Evolutionary conservation across 257 asterid genomes (phyloP).

Genomic region (Plectranthus barbatus): DNA sequence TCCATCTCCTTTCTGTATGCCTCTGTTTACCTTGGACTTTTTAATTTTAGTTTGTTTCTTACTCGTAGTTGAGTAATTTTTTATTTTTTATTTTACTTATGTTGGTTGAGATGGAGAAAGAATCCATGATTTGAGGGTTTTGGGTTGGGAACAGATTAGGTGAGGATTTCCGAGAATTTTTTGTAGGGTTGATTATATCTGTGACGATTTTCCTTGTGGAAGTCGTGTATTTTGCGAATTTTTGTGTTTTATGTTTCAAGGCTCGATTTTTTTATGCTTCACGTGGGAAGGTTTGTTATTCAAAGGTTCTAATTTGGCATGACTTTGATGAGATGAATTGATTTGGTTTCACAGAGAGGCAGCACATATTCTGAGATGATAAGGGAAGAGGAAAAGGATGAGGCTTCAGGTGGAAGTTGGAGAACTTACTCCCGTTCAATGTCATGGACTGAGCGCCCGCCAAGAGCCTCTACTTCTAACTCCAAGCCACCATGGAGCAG

Average conservation of each 20-base stretch:
- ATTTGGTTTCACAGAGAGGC: conserved; percentile 25
- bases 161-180: neutral
- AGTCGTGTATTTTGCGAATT: neutral
- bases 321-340: conserved; percentile 23
- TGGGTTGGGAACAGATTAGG: no score
- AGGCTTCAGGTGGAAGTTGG: conserved; percentile 28
- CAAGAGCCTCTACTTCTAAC: conserved; percentile 25
- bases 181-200: conserved; percentile 2
- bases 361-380: no score
- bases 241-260: neutral
- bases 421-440: conserved; percentile 55
- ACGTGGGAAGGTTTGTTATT: neutral
- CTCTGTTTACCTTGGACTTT: no score
- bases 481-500: neutral
- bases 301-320: conserved; percentile 2
- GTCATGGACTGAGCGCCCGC: neutral
- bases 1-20: no score
- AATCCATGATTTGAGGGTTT: conserved; percentile 37
- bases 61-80: no score
- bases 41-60: no score
- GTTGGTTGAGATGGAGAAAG: no score
- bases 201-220: neutral
- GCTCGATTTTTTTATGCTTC: conserved; percentile 2
- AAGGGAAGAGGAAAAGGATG: conserved; percentile 44
- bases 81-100: no score